Conservation (phyloP, 192 early-diverging fungal species). For the Coemansia sp. region DNA sequence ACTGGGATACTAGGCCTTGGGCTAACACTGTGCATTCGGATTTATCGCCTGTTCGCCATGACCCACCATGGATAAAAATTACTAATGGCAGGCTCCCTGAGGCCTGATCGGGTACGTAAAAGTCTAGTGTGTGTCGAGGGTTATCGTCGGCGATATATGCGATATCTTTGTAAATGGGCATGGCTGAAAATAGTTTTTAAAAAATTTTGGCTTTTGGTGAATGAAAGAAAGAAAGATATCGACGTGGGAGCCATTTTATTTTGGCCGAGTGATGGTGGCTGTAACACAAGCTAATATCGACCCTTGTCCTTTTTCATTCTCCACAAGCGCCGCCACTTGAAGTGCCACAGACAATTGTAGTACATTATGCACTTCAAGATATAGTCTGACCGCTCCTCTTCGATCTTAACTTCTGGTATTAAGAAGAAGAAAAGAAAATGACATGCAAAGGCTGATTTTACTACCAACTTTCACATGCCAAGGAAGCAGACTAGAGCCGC, state of each 20-base stretch:
- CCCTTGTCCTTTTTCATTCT: too few relatives aligned
- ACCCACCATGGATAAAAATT: constrained; percentile 84
- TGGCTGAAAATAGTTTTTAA: not conserved
- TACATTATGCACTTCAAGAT: not conserved
- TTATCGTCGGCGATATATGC: constrained; percentile 25
- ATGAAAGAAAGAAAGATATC: not conserved
- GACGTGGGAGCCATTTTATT: not conserved
- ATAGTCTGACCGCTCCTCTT: not conserved
- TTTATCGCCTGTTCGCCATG: constrained; percentile 85
- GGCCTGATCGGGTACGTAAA: constrained; percentile 58
- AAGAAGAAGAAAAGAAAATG: not conserved
- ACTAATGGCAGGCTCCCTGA: constrained; percentile 53
- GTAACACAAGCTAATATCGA: not conserved
- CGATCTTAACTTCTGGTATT: not conserved
- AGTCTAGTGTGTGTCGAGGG: constrained; percentile 60
- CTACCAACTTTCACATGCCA: not conserved
- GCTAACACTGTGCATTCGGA: constrained; percentile 59
- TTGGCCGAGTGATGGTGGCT: too few relatives aligned
- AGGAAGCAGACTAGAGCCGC: not conserved
- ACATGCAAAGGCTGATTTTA: not conserved
- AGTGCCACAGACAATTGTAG: not conserved
- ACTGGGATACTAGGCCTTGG: constrained; percentile 42
- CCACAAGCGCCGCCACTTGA: not conserved
- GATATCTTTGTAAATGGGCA: constrained; percentile 31
- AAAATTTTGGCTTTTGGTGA: not conserved